phyloP scores from a whole-genome alignment of 352 stramenopile species.

The Phytophthora foliorum region DNA sequence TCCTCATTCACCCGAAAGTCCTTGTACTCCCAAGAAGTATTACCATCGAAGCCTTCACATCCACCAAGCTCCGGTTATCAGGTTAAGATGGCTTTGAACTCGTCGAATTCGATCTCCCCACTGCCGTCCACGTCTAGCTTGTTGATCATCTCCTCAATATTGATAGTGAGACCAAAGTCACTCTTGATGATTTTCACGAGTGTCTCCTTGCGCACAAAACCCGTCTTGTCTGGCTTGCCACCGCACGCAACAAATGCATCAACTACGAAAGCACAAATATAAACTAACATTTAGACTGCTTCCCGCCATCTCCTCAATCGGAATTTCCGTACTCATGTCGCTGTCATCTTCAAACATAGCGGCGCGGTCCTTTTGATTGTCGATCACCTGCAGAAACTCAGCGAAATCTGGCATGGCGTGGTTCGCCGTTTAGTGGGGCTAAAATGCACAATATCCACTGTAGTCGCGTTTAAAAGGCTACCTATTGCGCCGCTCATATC shows the following conservation, averaged over 20 bases:
- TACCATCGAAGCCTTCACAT: no score
- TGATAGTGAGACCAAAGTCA: slow-evolving; percentile 96
- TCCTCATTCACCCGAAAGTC: no score
- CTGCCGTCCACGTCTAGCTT: slow-evolving; percentile 96
- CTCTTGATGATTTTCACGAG: slow-evolving; percentile 97
- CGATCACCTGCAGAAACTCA: slow-evolving; percentile 98
- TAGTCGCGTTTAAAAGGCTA: slow-evolving; percentile 13
- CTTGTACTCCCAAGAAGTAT: not conserved
- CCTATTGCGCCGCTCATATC: slow-evolving; percentile 96
- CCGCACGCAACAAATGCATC: slow-evolving; percentile 98
- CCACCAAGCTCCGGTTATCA: slow-evolving; percentile 40
- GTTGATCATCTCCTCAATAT: slow-evolving; percentile 98
- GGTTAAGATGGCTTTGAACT: slow-evolving; percentile 94
- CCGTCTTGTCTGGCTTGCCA: slow-evolving; percentile 93
- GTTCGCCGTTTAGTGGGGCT: not conserved
- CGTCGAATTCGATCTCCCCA: slow-evolving; percentile 97
- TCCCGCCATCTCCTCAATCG: not conserved
- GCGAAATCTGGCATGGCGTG: slow-evolving; percentile 89
- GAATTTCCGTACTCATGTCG: slow-evolving; percentile 90
- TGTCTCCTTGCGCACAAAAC: slow-evolving; percentile 92
- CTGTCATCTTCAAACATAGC: slow-evolving; percentile 97
- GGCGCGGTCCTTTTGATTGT: slow-evolving; percentile 97
- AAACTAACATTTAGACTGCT: not conserved
- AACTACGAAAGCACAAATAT: slow-evolving; percentile 51
- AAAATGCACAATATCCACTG: not conserved